Evolutionary conservation across 2,329 filamentous ascomycete genomes (phyloP), one percentile per base, ranked within the genome.

Genomic region (Apiospora rasikravindrae): DNA sequence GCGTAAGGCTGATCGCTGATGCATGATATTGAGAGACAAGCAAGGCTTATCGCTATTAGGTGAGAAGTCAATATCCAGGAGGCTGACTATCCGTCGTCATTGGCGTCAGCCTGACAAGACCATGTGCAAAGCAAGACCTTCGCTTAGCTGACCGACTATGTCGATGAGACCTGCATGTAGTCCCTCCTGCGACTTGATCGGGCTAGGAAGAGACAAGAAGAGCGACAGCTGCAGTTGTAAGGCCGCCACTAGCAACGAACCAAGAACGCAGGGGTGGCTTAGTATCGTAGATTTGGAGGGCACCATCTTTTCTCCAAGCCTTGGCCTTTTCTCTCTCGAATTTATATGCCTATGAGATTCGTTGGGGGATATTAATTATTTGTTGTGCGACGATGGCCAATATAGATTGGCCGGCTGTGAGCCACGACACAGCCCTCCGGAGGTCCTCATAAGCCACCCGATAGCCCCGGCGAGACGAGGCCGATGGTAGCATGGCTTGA

Each of bases 71-170:
- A 40, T 22, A 40, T 22, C 33, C 57, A 64, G 57, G 33, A 64
- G 57, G 57, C 57, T 64, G 57, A 40, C 57, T 40, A n/a, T 61
- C 19, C 19, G 29, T n/a, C 29, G 29, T 61, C 29, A 37, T n/a
- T n/a, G 10, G 33, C 16, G 57, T 64, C 57, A 64, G 57, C 16
- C 57, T 64, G 57, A 19, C 29, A 64, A 29, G 57, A 13, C 57
- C 57, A 64, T 64, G 57, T 64, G 57, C 57, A 64, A 40, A 40
- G 57, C 33, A 64, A 64, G 57, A 40, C 57, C 57, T 64, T 64
- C 57, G 57, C 57, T 64, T 64, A 33, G 33, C 57, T 40, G 19
- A n/a, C 33, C 57, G 10, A n/a, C 33, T 40, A 40, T 40, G 10
- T 4, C 10, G 19, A 37, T 40, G 57, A 64, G 57, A 64, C 57